Evolutionary conservation across 2,329 filamentous ascomycete genomes (phyloP), one percentile per base, ranked within the genome.

Genomic region (Lasiodiplodia citricola): DNA sequence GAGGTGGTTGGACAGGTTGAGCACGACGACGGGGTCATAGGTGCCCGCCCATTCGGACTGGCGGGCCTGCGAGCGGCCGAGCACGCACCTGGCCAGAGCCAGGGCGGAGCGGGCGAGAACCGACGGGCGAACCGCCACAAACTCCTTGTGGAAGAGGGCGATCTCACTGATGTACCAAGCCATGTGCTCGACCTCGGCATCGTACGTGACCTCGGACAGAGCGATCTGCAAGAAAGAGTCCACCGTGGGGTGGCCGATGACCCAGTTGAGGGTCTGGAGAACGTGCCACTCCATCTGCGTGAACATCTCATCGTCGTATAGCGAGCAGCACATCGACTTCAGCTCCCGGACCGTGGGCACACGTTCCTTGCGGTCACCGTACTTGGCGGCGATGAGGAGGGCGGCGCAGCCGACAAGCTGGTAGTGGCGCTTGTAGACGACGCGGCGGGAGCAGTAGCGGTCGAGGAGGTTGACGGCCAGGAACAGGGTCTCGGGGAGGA

Each of bases 211-310:
- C 79, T 97, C 93, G 56, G 92, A 88, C 50, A 96, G 88, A 71
- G 95, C 93, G 70, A 97, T 84, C 77, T 97, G 92, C 57, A 96
- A 87, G 83, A 97, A 99, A 79, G 91, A 92, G 81, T 98, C 95
- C 73, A 97, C 92, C 35, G 96, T 98, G 1, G 96, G 94, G 82
- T 98, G 95, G 67, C 96, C 96, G 73, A 99, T 92, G 73, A 91
- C 90, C 96, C 96, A 99, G 79, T 96, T 93, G 70, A 99, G 88
- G 1, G 96, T 99, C 83, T 97, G 96, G 74, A 99, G 87, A 47
- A 99, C 95, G 80, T 99, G 96, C 94, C 96, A 98, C 84, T 99
- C 96, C 96, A 99, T 99, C 82, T 99, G 96, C 13, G 94, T 95
- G 83, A 99, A 99, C 96, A 99, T 99, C 83, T 97, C 95, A 62